Conservation (phyloP, 2,329 filamentous ascomycete genomes). For the Apiospora hydei region DNA sequence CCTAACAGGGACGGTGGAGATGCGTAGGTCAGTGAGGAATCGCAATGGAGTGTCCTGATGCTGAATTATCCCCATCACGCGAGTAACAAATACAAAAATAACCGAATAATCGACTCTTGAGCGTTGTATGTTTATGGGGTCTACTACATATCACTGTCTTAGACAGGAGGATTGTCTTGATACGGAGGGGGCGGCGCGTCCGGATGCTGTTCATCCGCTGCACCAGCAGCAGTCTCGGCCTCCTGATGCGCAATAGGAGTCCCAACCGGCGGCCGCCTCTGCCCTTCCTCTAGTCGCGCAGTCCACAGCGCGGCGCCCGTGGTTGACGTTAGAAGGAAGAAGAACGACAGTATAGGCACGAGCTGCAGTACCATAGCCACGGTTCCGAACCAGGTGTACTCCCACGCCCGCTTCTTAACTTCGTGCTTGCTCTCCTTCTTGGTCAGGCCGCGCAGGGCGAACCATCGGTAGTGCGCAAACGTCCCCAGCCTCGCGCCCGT, state of each 20-base stretch:
- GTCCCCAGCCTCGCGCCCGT: constrained; percentile 89
- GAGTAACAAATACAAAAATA: not conserved
- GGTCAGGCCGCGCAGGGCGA: constrained; percentile 76
- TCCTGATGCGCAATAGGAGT: constrained; percentile 24
- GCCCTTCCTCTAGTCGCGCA: constrained; percentile 74
- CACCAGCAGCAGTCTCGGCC: constrained; percentile 25
- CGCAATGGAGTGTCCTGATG: not conserved
- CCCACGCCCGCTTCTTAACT: constrained; percentile 72
- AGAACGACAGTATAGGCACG: constrained; percentile 90
- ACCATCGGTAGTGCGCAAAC: constrained; percentile 90
- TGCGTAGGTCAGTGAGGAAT: not conserved
- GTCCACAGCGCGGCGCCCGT: constrained; percentile 88
- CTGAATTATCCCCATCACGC: too few relatives aligned
- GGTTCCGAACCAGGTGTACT: constrained; percentile 94
- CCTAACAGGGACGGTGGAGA: not conserved
- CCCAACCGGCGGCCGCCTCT: constrained; percentile 34
- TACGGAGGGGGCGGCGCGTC: constrained; percentile 47
- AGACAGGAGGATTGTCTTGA: constrained; percentile 47
- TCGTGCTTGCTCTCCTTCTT: constrained; percentile 78
- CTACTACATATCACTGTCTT: constrained; percentile 14
- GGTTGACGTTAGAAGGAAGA: constrained; percentile 89
- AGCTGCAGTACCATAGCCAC: constrained; percentile 85
- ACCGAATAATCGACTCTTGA: not conserved
- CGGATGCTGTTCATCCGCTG: constrained; percentile 35
- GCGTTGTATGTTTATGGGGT: not conserved